A percentile compares a stretch with the other conserved stretches of the same genome.
Conservation (phyloP, 2,329 filamentous ascomycete genomes). For the Xylariaceae sp. region DNA sequence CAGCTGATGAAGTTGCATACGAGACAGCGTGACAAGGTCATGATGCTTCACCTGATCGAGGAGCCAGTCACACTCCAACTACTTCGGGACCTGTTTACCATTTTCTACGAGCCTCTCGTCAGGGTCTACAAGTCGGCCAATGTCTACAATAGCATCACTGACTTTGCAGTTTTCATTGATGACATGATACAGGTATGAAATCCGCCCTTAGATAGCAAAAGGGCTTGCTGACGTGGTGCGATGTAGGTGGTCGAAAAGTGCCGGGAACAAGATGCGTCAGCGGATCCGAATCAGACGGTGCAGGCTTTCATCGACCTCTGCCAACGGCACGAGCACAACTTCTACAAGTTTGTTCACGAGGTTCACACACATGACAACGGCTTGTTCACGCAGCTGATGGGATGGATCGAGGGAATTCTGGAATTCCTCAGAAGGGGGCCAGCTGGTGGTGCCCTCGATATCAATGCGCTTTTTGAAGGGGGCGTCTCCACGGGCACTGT, state of each 20-base stretch:
- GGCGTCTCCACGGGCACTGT: constrained; percentile 60
- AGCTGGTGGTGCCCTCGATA: constrained; percentile 76
- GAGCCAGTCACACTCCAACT: constrained; percentile 96
- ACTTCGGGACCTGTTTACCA: constrained; percentile 92
- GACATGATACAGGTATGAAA: constrained; percentile 71
- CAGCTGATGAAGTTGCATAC: constrained; percentile 89
- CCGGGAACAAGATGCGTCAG: constrained; percentile 71
- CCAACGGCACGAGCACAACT: constrained; percentile 87
- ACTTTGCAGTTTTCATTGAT: constrained; percentile 88
- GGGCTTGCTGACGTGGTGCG: constrained; percentile 9
- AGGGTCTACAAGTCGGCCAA: constrained; percentile 98
- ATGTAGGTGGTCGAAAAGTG: constrained; percentile 55
- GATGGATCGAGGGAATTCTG: constrained; percentile 91
- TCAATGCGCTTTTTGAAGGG: constrained; percentile 87
- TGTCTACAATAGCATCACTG: constrained; percentile 93
- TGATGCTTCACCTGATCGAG: constrained; percentile 95
- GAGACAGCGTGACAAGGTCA: constrained; percentile 85
- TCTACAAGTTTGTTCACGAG: constrained; percentile 98
- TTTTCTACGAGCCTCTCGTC: constrained; percentile 96
- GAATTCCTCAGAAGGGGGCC: constrained; percentile 87
- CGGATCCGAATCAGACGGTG: constrained; percentile 96
- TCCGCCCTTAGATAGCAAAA: not conserved
- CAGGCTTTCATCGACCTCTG: constrained; percentile 97
- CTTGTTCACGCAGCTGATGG: constrained; percentile 92
- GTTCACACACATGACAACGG: constrained; percentile 96